Base-by-base conservation (phyloP, 202 grass and related monocot species). In the Eragrostis tef region DNA sequence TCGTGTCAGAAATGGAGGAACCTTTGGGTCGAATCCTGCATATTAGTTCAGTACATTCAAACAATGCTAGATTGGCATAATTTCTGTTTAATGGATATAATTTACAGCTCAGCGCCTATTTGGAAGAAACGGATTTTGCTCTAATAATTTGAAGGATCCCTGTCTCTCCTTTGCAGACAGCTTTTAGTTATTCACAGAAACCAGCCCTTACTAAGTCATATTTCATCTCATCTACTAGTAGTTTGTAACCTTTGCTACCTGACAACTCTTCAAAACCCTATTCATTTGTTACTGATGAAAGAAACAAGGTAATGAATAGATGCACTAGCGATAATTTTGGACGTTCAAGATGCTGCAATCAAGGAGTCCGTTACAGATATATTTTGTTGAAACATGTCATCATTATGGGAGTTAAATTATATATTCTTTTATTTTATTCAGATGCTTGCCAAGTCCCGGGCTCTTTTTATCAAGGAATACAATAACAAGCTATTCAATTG, bases 391-490 rank as follows among this genome's bases (percentile, higher is more conserved):
- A 70, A 74, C 46, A 58, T 19, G 0, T 26, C 21, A 73, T 67
- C 34, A 25, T 22, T 54, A 6, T 58, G 52, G 67, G 25, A 74
- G 65, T 39, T 90, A 17, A 70, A 64, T 22, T 65, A 14, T 3
- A n/a, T n/a, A 57, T 64, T 83, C 54, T 47, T n/a, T 31, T 79
- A 48, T 70, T 58, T 19, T 39, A 63, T 83, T 27, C 89, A 96
- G 96, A 99, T 99, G 96, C 83, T 99, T 26, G 81, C 62, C 70
- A 93, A 93, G 71, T 90, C 96, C 19, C 87, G 92, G 79, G 81
- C 93, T 21, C 90, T 99, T 78, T 98, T 99, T 74, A 99, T 99
- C 83, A 99, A 93, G 71, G 96, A 99, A 24, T 99, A 99, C 83
- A 99, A 99, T 79, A 91, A 92, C 57, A 90, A 92, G 74, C 90